phyloP scores from a whole-genome alignment of 306 rosid species.

The Begonia fuchsioides region DNA sequence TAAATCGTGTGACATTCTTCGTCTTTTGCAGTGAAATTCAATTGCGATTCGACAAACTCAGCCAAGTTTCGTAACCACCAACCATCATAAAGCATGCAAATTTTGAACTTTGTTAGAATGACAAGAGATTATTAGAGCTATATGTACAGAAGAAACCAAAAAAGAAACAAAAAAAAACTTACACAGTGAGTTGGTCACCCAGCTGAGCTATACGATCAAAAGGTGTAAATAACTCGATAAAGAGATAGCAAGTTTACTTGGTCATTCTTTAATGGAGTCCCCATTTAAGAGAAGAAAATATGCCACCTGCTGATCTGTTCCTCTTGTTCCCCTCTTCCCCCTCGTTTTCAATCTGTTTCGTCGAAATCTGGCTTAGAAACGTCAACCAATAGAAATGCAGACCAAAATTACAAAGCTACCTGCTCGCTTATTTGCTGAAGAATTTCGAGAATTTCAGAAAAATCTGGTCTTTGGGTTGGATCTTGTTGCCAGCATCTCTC shows the following conservation, averaged over 20 bases:
- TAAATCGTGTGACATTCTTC: no score
- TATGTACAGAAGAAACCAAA: no score
- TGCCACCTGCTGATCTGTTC: conserved; percentile 36
- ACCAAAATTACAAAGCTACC: conserved; percentile 21
- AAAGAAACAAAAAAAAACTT: no score
- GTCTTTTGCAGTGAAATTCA: no score
- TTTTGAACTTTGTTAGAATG: no score
- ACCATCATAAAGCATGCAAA: no score
- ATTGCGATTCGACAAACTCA: no score
- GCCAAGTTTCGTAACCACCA: no score
- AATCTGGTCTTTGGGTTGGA: conserved; percentile 60
- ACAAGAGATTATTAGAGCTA: no score
- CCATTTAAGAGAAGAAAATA: conserved; percentile 56
- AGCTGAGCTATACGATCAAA: no score
- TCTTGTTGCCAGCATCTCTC: conserved; percentile 87
- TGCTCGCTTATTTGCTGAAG: conserved; percentile 58
- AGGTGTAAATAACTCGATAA: no score
- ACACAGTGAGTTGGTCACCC: no score
- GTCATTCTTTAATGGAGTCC: conserved; percentile 24
- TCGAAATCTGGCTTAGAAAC: conserved; percentile 8
- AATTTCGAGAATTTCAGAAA: conserved; percentile 56
- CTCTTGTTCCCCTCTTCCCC: conserved; percentile 31
- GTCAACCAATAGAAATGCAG: neutral
- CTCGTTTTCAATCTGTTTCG: conserved; percentile 34
- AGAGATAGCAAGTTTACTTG: neutral